A percentile compares a stretch with the other conserved stretches of the same genome.
Conservation (phyloP, 2,329 filamentous ascomycete species). For the Phoma sp. region DNA sequence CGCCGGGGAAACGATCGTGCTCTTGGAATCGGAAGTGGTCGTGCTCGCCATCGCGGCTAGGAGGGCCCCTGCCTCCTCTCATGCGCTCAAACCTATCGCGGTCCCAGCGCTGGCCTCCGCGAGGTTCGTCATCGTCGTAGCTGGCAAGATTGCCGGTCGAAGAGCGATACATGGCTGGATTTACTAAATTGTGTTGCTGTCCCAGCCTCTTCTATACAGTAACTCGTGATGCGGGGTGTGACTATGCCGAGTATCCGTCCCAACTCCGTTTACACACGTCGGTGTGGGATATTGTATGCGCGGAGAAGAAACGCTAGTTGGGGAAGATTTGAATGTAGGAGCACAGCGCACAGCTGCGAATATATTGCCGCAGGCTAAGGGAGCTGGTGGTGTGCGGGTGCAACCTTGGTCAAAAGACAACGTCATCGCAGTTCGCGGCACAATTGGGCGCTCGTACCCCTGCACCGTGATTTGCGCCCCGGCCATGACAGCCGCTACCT, state of each 20-base stretch:
- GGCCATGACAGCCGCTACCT: conserved; percentile 4
- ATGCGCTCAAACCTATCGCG: conserved; percentile 58
- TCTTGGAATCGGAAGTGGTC: conserved; percentile 51
- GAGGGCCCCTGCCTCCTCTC: conserved; percentile 50
- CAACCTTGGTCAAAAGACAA: conserved; percentile 13
- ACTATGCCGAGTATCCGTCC: conserved; percentile 18
- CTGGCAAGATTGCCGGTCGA: conserved; percentile 53
- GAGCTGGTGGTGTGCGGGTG: conserved; percentile 14
- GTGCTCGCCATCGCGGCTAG: conserved; percentile 53
- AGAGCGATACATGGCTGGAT: conserved; percentile 43
- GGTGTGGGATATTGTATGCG: not conserved
- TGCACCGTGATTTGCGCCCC: conserved; percentile 18
- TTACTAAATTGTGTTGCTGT: not conserved
- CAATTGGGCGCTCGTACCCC: conserved; percentile 1
- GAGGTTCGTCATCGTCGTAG: conserved; percentile 48
- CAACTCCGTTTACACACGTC: not conserved
- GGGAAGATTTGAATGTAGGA: not conserved
- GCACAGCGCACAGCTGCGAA: conserved; percentile 5
- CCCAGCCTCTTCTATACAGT: conserved; percentile 1
- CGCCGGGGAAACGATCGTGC: conserved; percentile 51
- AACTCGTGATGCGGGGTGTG: conserved; percentile 26
- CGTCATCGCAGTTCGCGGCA: conserved; percentile 11
- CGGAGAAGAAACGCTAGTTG: not conserved
- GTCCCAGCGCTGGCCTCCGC: conserved; percentile 54
- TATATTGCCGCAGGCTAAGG: conserved; percentile 14